Conservation (phyloP, 2,329 filamentous ascomycete genomes). For the Trichoderma breve region DNA sequence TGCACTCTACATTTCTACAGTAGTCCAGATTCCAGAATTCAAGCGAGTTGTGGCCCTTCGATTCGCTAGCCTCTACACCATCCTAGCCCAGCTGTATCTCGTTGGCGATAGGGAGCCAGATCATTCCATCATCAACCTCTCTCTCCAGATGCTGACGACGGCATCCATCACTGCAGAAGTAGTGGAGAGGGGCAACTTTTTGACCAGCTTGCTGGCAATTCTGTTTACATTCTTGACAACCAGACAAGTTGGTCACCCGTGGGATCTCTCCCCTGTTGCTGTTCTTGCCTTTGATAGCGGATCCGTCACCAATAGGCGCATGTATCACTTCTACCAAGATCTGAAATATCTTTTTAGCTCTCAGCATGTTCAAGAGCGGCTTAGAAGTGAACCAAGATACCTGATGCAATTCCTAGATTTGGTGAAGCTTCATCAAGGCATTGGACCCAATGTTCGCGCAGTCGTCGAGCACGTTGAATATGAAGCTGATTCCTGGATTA, state of each 20-base stretch:
- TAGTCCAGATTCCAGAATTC: conserved; percentile 93
- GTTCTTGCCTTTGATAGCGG: conserved; percentile 91
- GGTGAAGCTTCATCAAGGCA: conserved; percentile 93
- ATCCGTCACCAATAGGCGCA: conserved; percentile 88
- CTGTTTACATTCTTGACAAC: conserved; percentile 96
- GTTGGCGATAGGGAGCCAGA: conserved; percentile 96
- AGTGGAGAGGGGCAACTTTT: conserved; percentile 90
- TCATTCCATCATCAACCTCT: conserved; percentile 97
- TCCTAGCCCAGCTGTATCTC: conserved; percentile 87
- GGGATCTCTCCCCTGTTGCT: conserved; percentile 80
- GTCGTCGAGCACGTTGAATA: conserved; percentile 97
- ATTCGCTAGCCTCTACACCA: conserved; percentile 94
- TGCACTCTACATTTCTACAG: conserved; percentile 92
- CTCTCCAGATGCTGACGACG: conserved; percentile 92
- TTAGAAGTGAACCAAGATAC: conserved; percentile 82
- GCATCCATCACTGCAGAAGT: conserved; percentile 96
- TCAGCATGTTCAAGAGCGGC: conserved; percentile 79
- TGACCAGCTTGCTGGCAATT: conserved; percentile 93
- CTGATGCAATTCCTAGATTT: conserved; percentile 92
- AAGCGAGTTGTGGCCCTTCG: conserved; percentile 88
- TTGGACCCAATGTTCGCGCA: conserved; percentile 87
- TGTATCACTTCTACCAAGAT: conserved; percentile 98
- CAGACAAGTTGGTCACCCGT: conserved; percentile 89
- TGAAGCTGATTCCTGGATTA: conserved; percentile 97
- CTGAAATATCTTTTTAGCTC: conserved; percentile 88